Percentiles rank a stretch among this genome's conserved stretches.
Conservation (phyloP, 2,329 filamentous ascomycete species). For the Calonectria pteridis region DNA sequence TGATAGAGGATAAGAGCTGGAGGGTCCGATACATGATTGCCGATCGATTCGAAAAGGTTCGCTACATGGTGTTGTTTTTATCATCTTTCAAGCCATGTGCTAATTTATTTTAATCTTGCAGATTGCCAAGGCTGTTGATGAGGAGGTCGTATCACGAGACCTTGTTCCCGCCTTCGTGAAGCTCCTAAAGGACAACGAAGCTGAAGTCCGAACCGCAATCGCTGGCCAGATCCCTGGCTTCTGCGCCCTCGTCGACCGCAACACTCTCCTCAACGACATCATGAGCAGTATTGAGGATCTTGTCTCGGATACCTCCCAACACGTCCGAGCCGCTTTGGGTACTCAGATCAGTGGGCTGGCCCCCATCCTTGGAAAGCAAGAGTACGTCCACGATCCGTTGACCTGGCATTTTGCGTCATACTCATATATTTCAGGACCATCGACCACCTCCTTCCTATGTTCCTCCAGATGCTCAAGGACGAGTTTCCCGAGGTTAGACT, state of each 20-base stretch:
- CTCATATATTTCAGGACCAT: conserved; percentile 76
- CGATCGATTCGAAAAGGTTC: conserved; percentile 93
- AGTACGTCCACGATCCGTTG: conserved; percentile 69
- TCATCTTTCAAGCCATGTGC: neutral
- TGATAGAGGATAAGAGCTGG: conserved; percentile 99
- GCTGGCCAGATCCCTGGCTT: conserved; percentile 98
- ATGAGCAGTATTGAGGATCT: conserved; percentile 97
- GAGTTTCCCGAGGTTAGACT: conserved; percentile 98
- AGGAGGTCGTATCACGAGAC: conserved; percentile 94
- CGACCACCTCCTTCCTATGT: conserved; percentile 97
- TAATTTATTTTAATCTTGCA: conserved; percentile 51
- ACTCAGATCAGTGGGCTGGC: conserved; percentile 97
- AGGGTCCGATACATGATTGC: conserved; percentile 99
- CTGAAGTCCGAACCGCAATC: conserved; percentile 96
- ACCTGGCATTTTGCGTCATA: neutral
- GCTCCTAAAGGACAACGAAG: conserved; percentile 96
- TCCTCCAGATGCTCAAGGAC: conserved; percentile 99
- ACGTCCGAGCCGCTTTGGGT: conserved; percentile 93
- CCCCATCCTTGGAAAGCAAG: conserved; percentile 96
- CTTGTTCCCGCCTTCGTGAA: conserved; percentile 97
- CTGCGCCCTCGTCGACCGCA: conserved; percentile 88
- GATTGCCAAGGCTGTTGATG: conserved; percentile 98
- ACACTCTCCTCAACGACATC: conserved; percentile 91
- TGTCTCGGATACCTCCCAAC: conserved; percentile 95
- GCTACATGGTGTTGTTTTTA: conserved; percentile 49